These are phyloP conservation scores for Chrysochromulina tobinii DNA, from an alignment of 78 protist genomes.

Conservation along the genomic window DNA sequence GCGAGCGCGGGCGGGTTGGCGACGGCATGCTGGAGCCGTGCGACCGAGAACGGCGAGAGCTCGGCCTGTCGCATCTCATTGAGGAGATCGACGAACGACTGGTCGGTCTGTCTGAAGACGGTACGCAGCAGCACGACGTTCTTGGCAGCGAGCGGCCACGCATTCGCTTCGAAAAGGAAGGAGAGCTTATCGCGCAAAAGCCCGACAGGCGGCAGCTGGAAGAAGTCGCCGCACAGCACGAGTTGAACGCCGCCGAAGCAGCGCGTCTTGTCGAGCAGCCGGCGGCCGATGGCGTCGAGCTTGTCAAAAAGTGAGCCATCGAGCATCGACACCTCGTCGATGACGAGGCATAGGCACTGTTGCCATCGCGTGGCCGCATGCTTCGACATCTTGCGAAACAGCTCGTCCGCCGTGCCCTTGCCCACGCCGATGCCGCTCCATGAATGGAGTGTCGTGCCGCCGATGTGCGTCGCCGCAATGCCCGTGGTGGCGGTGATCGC, in stretches of 20 bases:
- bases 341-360: neutral
- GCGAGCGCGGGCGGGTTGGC: too few species aligned
- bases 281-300: neutral
- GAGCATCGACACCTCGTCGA: constrained; percentile 62
- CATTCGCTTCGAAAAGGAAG: constrained; percentile 9
- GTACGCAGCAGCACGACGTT: neutral
- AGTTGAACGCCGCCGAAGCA: constrained; percentile 87
- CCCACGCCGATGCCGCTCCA: too few species aligned
- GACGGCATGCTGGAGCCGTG: neutral
- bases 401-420: neutral
- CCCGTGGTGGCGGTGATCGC: neutral
- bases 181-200: too few species aligned
- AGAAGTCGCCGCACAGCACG: constrained; percentile 79
- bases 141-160: neutral
- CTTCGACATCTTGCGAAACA: neutral
- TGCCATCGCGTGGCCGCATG: neutral
- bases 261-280: neutral
- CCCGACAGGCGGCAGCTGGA: constrained; percentile 59
- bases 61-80: constrained; percentile 14
- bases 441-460: neutral
- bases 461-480: constrained; percentile 14
- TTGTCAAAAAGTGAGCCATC: neutral
- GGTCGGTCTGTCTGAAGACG: constrained; percentile 22
- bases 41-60: too few species aligned
- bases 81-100: neutral